phyloP scores from a whole-genome alignment of 331 rosid species.

The Phaseolus coccineus region DNA sequence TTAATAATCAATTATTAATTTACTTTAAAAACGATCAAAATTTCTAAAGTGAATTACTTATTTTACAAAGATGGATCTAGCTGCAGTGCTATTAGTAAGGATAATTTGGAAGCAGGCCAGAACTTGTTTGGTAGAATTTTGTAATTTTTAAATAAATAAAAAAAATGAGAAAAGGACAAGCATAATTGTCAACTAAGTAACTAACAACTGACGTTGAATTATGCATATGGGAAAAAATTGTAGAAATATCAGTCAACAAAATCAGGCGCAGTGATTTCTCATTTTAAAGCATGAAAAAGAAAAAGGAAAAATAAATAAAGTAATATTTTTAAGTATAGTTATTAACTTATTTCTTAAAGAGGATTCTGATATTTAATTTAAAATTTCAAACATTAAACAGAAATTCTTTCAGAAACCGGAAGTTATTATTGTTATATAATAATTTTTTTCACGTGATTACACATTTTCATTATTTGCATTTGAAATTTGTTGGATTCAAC shows the following conservation, averaged over 20 bases:
- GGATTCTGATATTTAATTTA: not conserved
- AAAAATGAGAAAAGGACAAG: not conserved
- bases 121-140: slow-evolving; percentile 14
- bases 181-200: slow-evolving; percentile 39
- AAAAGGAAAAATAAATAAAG: not conserved
- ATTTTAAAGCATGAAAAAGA: not conserved
- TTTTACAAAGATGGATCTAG: not conserved
- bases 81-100: not conserved
- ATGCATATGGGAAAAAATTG: not conserved
- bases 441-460: too few species aligned
- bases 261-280: slow-evolving; percentile 39
- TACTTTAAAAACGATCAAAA: not conserved
- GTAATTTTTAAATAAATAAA: not conserved
- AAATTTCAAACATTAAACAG: not conserved
- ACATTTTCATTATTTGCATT: not conserved
- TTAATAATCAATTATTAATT: not conserved
- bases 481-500: not conserved
- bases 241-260: slow-evolving; percentile 54
- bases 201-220: slow-evolving; percentile 41
- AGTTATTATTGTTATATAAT: too few species aligned
- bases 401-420: not conserved
- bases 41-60: too few species aligned
- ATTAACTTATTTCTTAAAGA: not conserved
- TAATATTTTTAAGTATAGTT: not conserved
- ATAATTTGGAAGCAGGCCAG: slow-evolving; percentile 1